phyloP scores from a whole-genome alignment of 108 stramenopile species.

The Pseudonitzschia delicatissima region DNA sequence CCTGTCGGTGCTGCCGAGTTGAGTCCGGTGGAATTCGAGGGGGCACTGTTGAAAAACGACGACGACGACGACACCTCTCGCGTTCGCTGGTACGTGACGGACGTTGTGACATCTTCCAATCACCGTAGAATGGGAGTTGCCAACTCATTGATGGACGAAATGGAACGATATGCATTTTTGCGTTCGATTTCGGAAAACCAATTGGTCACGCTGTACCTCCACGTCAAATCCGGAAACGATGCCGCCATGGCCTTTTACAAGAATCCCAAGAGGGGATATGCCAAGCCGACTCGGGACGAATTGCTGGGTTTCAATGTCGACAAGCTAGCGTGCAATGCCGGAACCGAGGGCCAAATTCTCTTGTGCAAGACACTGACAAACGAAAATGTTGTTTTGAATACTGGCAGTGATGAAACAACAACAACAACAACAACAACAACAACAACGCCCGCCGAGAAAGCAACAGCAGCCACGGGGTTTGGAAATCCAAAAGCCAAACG shows the following conservation, averaged over 20 bases:
- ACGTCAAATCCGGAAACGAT: constrained; percentile 45
- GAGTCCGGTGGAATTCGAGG: constrained; percentile 52
- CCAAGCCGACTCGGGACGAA: not conserved
- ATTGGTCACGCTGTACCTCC: constrained; percentile 27
- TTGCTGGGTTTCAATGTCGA: not conserved
- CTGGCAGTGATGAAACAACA: not conserved
- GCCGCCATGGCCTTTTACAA: constrained; percentile 47
- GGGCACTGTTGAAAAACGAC: not conserved
- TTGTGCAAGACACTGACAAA: not conserved
- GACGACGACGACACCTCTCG: not conserved
- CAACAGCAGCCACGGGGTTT: not conserved
- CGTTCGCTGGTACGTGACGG: constrained; percentile 45
- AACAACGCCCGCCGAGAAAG: no score
- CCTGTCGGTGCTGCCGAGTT: constrained; percentile 60
- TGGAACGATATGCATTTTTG: constrained; percentile 32
- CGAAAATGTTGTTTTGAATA: not conserved
- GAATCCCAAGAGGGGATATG: constrained; percentile 33
- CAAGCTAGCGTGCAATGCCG: constrained; percentile 13
- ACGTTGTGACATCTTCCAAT: constrained; percentile 49
- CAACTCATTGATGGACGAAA: constrained; percentile 41
- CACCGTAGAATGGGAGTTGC: constrained; percentile 54
- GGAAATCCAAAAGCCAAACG: not conserved
- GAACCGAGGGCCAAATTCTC: not conserved
- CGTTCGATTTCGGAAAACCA: not conserved
- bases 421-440: not conserved